phyloP scores from a whole-genome alignment of 805 yeast species.

The Hanseniaspora lindneri region DNA sequence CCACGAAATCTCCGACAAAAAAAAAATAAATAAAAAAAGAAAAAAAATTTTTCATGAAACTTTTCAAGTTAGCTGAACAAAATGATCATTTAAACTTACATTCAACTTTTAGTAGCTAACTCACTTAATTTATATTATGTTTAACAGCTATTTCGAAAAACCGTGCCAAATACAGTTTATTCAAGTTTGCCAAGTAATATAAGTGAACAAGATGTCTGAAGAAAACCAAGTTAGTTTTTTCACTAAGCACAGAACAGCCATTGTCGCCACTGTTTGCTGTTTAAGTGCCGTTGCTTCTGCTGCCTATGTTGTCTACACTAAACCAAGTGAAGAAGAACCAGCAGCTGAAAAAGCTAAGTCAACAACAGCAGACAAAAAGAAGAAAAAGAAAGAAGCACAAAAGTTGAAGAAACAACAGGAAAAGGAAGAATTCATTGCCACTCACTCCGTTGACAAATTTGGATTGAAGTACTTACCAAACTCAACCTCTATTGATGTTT shows the following conservation, averaged over 20 bases:
- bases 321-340: background rate
- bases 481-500: slow-evolving; percentile 26
- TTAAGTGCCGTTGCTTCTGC: slow-evolving; percentile 55
- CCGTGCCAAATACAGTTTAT: too few species aligned
- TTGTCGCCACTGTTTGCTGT: slow-evolving; percentile 51
- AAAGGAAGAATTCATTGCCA: slow-evolving; percentile 20
- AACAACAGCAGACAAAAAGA: slow-evolving; percentile 19
- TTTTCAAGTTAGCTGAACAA: background rate
- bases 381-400: slow-evolving; percentile 30
- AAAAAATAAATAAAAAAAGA: too few species aligned
- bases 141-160: too few species aligned
- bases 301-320: slow-evolving; percentile 36
- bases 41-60: background rate
- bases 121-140: too few species aligned
- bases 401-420: slow-evolving; percentile 30
- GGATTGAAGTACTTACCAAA: slow-evolving; percentile 12
- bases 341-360: slow-evolving; percentile 7
- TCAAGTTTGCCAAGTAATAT: too few species aligned
- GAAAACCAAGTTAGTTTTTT: slow-evolving; percentile 28
- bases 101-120: too few species aligned
- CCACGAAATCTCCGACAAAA: too few species aligned
- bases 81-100: background rate
- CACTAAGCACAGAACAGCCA: slow-evolving; percentile 44
- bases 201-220: slow-evolving; percentile 21
- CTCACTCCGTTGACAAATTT: slow-evolving; percentile 14